Evolutionary conservation across 228 moss, liverwort and hornwort genomes (phyloP).

Genomic region (Sphagnum magellanicum): DNA sequence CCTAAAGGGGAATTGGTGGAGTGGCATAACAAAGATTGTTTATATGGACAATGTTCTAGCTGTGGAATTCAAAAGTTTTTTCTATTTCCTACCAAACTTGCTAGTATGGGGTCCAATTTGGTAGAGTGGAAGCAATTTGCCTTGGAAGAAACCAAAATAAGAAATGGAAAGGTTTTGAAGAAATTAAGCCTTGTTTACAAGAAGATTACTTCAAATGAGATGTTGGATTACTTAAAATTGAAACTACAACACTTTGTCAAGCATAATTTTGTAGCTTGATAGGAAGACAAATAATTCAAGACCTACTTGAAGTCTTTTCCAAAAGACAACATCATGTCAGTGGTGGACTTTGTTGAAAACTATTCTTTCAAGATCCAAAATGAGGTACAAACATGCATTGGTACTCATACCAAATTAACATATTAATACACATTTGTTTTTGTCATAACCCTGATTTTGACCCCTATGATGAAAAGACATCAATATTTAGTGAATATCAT

Average conservation of each 20-base stretch:
- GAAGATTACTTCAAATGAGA: not conserved
- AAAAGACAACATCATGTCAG: not conserved
- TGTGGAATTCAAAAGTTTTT: too few relatives aligned
- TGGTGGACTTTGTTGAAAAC: slow-evolving; percentile 3
- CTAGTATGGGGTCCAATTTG: too few relatives aligned
- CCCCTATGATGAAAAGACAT: not conserved
- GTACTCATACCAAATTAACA: not conserved
- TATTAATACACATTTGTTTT: not conserved
- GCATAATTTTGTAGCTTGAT: not conserved
- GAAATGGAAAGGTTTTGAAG: too few relatives aligned
- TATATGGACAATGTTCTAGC: too few relatives aligned
- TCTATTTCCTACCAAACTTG: too few relatives aligned
- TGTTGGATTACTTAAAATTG: not conserved
- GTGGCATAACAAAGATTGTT: too few relatives aligned
- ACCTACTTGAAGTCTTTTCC: not conserved
- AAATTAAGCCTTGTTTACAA: not conserved
- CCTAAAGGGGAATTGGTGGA: too few relatives aligned
- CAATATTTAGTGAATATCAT: too few relatives aligned
- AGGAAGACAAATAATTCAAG: slow-evolving; percentile 2
- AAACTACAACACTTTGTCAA: not conserved
- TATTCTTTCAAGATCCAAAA: slow-evolving; percentile 2
- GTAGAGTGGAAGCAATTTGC: too few relatives aligned
- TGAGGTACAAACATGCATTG: not conserved
- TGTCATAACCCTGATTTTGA: not conserved
- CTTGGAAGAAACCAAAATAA: too few relatives aligned